Evolutionary conservation across 257 asterid genomes (phyloP).

Genomic region (Solanum acaule): DNA sequence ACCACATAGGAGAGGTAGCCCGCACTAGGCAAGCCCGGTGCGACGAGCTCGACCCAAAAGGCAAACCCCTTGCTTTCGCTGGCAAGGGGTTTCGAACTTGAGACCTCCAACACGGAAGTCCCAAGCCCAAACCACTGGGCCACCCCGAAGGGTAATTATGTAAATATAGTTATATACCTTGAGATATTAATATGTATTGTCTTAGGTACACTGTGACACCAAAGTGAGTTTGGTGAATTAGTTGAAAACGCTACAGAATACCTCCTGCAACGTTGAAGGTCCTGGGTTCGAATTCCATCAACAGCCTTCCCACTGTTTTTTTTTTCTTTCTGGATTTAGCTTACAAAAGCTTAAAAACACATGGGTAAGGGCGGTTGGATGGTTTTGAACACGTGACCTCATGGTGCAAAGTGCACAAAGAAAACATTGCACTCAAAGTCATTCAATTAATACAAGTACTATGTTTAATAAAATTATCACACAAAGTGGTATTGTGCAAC

Average conservation of each 20-base stretch:
- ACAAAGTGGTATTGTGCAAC: not conserved
- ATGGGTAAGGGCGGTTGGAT: not conserved
- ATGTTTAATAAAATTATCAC: not conserved
- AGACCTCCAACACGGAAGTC: too few species aligned
- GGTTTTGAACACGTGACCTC: not conserved
- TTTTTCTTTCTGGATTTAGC: not conserved
- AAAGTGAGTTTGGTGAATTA: not conserved
- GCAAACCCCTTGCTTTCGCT: too few species aligned
- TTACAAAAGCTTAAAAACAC: not conserved
- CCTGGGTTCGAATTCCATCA: not conserved
- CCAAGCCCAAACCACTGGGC: too few species aligned
- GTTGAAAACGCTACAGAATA: not conserved
- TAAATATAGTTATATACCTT: not conserved
- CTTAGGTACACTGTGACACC: not conserved
- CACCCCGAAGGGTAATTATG: too few species aligned
- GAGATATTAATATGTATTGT: not conserved
- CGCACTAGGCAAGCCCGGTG: too few species aligned
- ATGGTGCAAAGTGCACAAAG: not conserved
- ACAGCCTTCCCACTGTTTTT: not conserved
- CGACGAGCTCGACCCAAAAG: too few species aligned
- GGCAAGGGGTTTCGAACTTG: too few species aligned
- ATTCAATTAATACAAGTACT: not conserved
- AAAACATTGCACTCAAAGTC: not conserved
- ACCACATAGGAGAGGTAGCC: too few species aligned
- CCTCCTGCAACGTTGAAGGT: not conserved